A percentile compares a stretch with the other conserved stretches of the same genome.
Evolutionary conservation across 352 stramenopile genomes (phyloP).

Genomic region (Elongisporangium undulatum): DNA sequence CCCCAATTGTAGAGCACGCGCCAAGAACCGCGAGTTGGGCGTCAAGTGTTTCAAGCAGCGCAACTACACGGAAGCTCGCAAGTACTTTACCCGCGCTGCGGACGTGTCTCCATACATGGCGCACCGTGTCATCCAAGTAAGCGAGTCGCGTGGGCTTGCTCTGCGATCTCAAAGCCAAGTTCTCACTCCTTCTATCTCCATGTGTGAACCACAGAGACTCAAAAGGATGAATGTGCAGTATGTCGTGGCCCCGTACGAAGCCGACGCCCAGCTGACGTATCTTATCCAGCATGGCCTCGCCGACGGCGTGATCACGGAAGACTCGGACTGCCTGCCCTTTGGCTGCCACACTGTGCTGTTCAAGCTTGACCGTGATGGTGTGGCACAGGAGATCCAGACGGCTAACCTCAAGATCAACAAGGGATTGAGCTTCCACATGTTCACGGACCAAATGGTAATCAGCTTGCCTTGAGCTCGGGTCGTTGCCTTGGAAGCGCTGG

Average conservation of each 20-base stretch:
- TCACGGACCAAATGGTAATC: conserved; percentile 81
- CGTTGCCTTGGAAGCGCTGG: conserved; percentile 1
- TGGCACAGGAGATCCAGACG: conserved; percentile 82
- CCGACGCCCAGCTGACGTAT: conserved; percentile 95
- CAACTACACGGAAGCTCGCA: conserved; percentile 57
- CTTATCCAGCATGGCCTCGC: conserved; percentile 75
- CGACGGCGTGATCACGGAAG: conserved; percentile 95
- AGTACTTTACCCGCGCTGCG: conserved; percentile 65
- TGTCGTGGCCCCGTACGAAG: conserved; percentile 97
- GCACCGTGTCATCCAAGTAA: conserved; percentile 70
- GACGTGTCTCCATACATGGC: conserved; percentile 81
- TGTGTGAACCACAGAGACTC: conserved; percentile 21
- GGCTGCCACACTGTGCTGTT: conserved; percentile 91
- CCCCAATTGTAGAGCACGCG: too few species aligned
- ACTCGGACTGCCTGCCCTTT: conserved; percentile 94
- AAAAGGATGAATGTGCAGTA: conserved; percentile 76
- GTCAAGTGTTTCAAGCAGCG: conserved; percentile 50
- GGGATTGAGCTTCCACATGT: conserved; percentile 68
- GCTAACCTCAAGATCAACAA: conserved; percentile 72
- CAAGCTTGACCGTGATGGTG: conserved; percentile 91
- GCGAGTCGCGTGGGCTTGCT: not conserved
- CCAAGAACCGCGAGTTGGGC: conserved; percentile 66
- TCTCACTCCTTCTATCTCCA: not conserved
- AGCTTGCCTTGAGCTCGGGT: not conserved
- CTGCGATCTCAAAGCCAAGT: not conserved